Base-by-base conservation (phyloP, 192 early-diverging fungal genomes). In the Obelidium mucronatum region DNA sequence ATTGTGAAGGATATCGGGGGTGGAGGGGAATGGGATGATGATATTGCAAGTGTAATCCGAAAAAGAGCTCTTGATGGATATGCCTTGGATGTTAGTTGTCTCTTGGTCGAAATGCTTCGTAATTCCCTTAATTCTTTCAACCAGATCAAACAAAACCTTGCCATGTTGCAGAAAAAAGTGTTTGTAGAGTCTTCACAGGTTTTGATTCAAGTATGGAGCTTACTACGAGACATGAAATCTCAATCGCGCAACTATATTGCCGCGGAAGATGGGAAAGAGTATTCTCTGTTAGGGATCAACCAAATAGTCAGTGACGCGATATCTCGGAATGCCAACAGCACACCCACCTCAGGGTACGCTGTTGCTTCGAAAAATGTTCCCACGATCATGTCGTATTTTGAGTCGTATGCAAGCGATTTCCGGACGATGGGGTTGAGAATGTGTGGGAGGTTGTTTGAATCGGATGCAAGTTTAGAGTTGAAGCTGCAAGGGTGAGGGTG, bases 31-130 rank as follows among this genome's bases (percentile, higher is more conserved):
- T 52, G 22, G n/a, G 67, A 66, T n/a, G 73, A 77, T 24, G 97
- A 98, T 79, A 90, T 97, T 52, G 91, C 94, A 2, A 88, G 91
- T 5, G 79, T 86, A 6, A 98, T 98, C 92, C 85, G 91, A 34
- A 84, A 87, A 65, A 88, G 93, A 55, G 95, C 91, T 1, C 68
- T 81, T 60, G 79, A 80, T 6, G 94, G 94, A 6, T 98, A 98
- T 81, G 90, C 87, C 8, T 87, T 94, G 83, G 85, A 93, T 70
- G 94, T 92, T 64, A 77, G 79, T 80, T 3, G 28, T 74, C 31
- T 53, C 1, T 31, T 68, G 1, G 44, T 40, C 31, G 22, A 61
- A 30, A 26, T 33, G 22, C 59, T 61, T 61, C 2, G 59, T 30
- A n/a, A 24, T 1, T 53, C 31, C 22, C 15, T 4, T 22, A 17